Conservation (phyloP, 2,329 filamentous ascomycete species). For the Ceratocystis cacaofunesta region DNA sequence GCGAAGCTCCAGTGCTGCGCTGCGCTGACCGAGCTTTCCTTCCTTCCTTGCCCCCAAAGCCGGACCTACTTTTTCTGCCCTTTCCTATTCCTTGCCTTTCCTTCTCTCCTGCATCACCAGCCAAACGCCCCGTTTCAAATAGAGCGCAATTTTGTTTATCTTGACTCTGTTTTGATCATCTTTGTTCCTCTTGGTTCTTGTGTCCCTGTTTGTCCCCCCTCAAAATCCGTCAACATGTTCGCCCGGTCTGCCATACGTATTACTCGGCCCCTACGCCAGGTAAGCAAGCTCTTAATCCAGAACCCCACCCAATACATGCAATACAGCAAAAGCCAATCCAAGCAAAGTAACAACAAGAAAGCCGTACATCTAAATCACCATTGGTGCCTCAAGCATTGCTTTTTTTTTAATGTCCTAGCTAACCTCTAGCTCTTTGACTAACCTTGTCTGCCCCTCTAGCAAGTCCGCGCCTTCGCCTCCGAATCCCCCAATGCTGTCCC, state of each 20-base stretch:
- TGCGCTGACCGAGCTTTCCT: not conserved
- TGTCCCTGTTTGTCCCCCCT: slow-evolving; percentile 7
- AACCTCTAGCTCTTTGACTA: not conserved
- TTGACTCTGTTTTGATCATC: not conserved
- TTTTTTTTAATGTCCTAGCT: not conserved
- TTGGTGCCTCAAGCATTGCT: not conserved
- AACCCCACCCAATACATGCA: slow-evolving; percentile 22
- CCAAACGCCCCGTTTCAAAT: not conserved
- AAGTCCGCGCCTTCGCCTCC: slow-evolving; percentile 39
- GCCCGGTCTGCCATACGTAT: slow-evolving; percentile 49
- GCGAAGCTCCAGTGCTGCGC: not conserved
- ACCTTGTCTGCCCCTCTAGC: slow-evolving; percentile 24
- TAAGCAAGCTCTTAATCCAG: slow-evolving; percentile 26
- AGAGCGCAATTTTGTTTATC: not conserved
- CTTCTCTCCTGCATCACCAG: not conserved
- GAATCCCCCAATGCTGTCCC: slow-evolving; percentile 38
- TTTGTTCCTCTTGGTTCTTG: not conserved
- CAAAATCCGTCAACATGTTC: slow-evolving; percentile 40
- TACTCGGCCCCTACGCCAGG: slow-evolving; percentile 50
- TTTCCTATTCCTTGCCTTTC: not conserved
- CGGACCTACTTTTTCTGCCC: not conserved
- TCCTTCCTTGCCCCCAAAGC: not conserved
- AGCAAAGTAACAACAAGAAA: too few relatives aligned
- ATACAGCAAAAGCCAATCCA: not conserved
- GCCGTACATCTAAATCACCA: not conserved